Percentiles rank a stretch among this genome's conserved stretches.
Conservation (phyloP, 1,139 yeast genomes). For the Suhomyces panamericanus region DNA sequence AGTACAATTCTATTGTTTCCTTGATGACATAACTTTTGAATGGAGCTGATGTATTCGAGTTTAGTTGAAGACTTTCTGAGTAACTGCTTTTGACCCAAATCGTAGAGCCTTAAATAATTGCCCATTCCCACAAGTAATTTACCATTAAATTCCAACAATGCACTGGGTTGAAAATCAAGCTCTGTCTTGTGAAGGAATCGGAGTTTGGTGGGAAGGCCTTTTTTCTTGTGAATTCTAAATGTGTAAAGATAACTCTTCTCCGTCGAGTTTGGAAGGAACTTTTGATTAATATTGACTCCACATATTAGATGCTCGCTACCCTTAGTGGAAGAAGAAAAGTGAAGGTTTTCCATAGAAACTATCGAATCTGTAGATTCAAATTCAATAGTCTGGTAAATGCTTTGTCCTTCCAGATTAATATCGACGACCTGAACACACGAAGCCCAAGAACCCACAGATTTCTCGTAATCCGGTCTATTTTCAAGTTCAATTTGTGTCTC, state of each 20-base stretch:
- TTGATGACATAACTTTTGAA: slow-evolving; percentile 52
- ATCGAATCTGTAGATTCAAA: slow-evolving; percentile 46
- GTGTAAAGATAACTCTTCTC: slow-evolving; percentile 41
- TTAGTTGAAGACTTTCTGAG: slow-evolving; percentile 59
- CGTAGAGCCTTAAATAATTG: slow-evolving; percentile 59
- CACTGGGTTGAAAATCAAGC: slow-evolving; percentile 49
- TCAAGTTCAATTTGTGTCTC: slow-evolving; percentile 30
- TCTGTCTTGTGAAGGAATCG: slow-evolving; percentile 62
- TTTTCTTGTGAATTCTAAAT: slow-evolving; percentile 35
- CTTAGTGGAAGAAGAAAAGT: slow-evolving; percentile 22
- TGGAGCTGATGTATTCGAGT: slow-evolving; percentile 39
- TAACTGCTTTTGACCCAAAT: slow-evolving; percentile 76
- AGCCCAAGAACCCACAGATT: slow-evolving; percentile 36
- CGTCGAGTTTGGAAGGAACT: slow-evolving; percentile 35
- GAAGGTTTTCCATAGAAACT: slow-evolving; percentile 22
- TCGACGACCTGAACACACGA: slow-evolving; percentile 58
- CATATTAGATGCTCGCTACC: slow-evolving; percentile 45
- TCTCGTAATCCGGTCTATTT: slow-evolving; percentile 24
- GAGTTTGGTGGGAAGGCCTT: slow-evolving; percentile 31
- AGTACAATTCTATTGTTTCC: slow-evolving; percentile 60
- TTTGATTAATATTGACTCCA: slow-evolving; percentile 44
- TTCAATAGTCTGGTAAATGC: slow-evolving; percentile 42
- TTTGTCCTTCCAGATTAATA: slow-evolving; percentile 23
- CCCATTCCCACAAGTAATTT: slow-evolving; percentile 61
- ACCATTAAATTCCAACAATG: slow-evolving; percentile 60